Base-by-base conservation (phyloP, 2,329 filamentous ascomycete species). In the Penicillium psychrosexuale region DNA sequence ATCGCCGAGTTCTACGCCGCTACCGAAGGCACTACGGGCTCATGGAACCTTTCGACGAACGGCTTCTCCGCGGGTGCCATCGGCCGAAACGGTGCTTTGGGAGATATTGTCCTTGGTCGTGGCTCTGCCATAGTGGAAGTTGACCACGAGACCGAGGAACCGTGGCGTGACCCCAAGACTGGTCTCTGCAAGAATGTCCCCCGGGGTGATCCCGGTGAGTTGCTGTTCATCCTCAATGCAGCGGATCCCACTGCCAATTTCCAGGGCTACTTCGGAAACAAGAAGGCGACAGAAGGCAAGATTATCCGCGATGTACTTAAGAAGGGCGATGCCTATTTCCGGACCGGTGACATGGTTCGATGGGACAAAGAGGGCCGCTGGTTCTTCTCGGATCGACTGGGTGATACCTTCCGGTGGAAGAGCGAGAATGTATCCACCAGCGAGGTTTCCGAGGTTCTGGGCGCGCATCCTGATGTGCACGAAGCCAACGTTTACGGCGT, bases 401-500 rank as follows among this genome's bases (percentile, higher is more conserved):
- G 80, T 11, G 80, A 82, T 58, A 82, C 80, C 0, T 82, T 78
- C 67, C 70, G 80, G 9, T 82, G 80, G 80, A 81, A 94, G 76
- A 86, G 85, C 47, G 89, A 93, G 72, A 93, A 93, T 64, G 88
- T 93, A 1, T 90, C 88, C 3, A 92, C 89, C 0, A 85, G 82
- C 47, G 91, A 96, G 71, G 91, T 96, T 17, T 83, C 87, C n/a
- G 84, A 91, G 67, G 84, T 84, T 0, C 73, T 96, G 0, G 87
- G 89, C 13, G 74, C 78, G 0, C 87, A 91, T 67, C 77, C 85
- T 0, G 77, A 78, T 1, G 79, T 96, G 13, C 77, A 81, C 31
- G 91, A 96, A 75, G 88, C 89, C 31, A 95, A 95, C 64, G 91
- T 96, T 28, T 96, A 95, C 66, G 91, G 91, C 36, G 89, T 96